These are phyloP conservation scores for Trichoderma atroviride DNA, from an alignment of 2,329 filamentous ascomycete genomes.

Conservation along the genomic window DNA sequence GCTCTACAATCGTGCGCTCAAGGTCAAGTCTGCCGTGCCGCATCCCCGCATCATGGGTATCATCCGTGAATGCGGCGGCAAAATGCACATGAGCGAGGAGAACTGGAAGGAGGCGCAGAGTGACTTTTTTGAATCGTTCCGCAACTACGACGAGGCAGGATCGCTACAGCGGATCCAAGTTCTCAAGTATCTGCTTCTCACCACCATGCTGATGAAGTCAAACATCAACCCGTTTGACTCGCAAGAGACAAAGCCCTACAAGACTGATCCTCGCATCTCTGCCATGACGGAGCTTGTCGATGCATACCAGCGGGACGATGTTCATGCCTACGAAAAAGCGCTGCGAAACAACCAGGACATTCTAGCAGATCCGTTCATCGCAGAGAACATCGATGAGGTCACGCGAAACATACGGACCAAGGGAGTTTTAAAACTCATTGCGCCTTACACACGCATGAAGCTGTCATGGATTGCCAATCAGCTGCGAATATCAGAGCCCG, in stretches of 20 bases:
- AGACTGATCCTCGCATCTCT: slow-evolving; percentile 89
- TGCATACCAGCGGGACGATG: slow-evolving; percentile 93
- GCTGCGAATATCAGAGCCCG: slow-evolving; percentile 79
- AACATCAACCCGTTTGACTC: slow-evolving; percentile 99
- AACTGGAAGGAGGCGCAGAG: slow-evolving; percentile 98
- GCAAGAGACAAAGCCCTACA: slow-evolving; percentile 98
- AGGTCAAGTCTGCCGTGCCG: slow-evolving; percentile 93
- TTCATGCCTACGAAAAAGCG: slow-evolving; percentile 86
- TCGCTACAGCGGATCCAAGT: slow-evolving; percentile 96
- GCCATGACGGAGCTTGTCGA: slow-evolving; percentile 98
- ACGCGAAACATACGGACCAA: slow-evolving; percentile 98
- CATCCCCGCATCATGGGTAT: slow-evolving; percentile 99
- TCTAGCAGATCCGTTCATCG: slow-evolving; percentile 90
- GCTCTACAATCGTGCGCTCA: slow-evolving; percentile 87
- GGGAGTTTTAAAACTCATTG: slow-evolving; percentile 88
- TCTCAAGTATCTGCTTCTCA: slow-evolving; percentile 92
- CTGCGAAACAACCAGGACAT: slow-evolving; percentile 87
- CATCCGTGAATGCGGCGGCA: slow-evolving; percentile 96
- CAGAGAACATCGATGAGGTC: slow-evolving; percentile 98
- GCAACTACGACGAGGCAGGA: slow-evolving; percentile 97
- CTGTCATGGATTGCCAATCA: slow-evolving; percentile 84
- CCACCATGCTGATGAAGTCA: slow-evolving; percentile 98
- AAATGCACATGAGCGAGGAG: slow-evolving; percentile 99
- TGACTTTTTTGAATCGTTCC: slow-evolving; percentile 98
- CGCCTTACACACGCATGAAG: slow-evolving; percentile 91